Conservation (phyloP, 805 yeast species). For the Wickerhamiella slavikovae region DNA sequence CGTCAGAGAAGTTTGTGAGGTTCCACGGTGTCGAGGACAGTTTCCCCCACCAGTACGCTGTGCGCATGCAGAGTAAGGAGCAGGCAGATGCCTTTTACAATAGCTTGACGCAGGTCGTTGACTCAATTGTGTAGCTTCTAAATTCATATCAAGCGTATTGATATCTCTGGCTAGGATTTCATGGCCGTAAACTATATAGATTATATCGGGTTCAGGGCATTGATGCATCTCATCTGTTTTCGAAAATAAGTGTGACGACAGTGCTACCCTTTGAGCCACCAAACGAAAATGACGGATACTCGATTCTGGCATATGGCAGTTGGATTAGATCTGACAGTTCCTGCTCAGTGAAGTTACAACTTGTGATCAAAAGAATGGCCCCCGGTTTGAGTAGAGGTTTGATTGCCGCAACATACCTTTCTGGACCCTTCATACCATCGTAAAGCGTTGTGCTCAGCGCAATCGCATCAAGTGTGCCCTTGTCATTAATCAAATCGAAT, state of each 20-base stretch:
- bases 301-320: slow-evolving; percentile 40
- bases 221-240: too few relatives aligned
- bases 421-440: slow-evolving; percentile 19
- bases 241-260: slow-evolving; percentile 70
- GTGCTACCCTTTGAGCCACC: slow-evolving; percentile 83
- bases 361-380: slow-evolving; percentile 54
- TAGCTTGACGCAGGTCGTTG: slow-evolving; percentile 4
- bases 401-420: slow-evolving; percentile 39
- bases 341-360: slow-evolving; percentile 78
- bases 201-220: too few relatives aligned
- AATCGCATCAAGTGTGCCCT: slow-evolving; percentile 94
- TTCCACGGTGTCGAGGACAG: slow-evolving; percentile 45
- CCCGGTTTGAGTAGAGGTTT: slow-evolving; percentile 32
- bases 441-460: slow-evolving; percentile 51
- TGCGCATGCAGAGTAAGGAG: slow-evolving; percentile 46
- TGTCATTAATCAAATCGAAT: slow-evolving; percentile 69
- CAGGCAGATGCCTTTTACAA: slow-evolving; percentile 39
- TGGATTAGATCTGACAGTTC: slow-evolving; percentile 38
- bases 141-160: background rate
- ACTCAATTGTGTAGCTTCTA: too few relatives aligned
- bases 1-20: slow-evolving; percentile 68
- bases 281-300: slow-evolving; percentile 68
- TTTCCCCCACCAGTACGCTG: slow-evolving; percentile 63
- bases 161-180: too few relatives aligned
- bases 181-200: too few relatives aligned